Evolutionary conservation across 1,284 basidiomycete genomes (phyloP), one percentile per base, ranked within the genome.

Genomic region (Tremellales sp.): DNA sequence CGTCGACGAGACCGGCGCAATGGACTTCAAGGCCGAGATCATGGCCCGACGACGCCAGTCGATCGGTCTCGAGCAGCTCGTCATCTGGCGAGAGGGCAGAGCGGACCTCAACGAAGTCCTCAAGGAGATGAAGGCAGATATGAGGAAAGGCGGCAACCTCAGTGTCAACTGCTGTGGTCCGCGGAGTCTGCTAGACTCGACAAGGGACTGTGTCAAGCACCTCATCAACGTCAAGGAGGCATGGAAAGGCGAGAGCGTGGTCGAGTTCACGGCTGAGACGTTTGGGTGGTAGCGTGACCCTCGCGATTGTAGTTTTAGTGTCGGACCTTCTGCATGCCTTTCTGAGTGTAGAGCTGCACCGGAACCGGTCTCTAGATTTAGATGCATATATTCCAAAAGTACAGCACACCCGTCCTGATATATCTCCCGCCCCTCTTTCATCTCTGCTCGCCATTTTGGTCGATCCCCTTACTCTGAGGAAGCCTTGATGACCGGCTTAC

Each of bases 221-320:
- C 43, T 48, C 16, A 53, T 48, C 40, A 29, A 43, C 29, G 43
- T 45, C 16, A 43, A 48, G 19, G 44, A 47, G 22, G 51, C 50
- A 8, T 56, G 45, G 42, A 31, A 44, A 12, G 60, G 60, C 16
- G 55, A 45, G n/a, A 48, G 49, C 7, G 31, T 40, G 31, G 41
- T 62, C 5, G 56, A 57, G 8, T 60, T 52, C 39, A 49, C 57
- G 18, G 55, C 57, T 1, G 60, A 62, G 47, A 56, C 51, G 13
- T 62, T 62, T 44, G 60, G 60, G 5, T 62, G 57, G 60, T 62
- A 49, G 29, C 29, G n/a, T n/a, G n/a, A n/a, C n/a, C n/a, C n/a
- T n/a, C n/a, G n/a, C n/a, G n/a, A n/a, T n/a, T n/a, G n/a, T n/a
- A n/a, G n/a, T n/a, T n/a, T n/a, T n/a, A n/a, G n/a, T n/a, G n/a